Conservation (phyloP, 345 rosid species). For the Theobroma cacao region DNA sequence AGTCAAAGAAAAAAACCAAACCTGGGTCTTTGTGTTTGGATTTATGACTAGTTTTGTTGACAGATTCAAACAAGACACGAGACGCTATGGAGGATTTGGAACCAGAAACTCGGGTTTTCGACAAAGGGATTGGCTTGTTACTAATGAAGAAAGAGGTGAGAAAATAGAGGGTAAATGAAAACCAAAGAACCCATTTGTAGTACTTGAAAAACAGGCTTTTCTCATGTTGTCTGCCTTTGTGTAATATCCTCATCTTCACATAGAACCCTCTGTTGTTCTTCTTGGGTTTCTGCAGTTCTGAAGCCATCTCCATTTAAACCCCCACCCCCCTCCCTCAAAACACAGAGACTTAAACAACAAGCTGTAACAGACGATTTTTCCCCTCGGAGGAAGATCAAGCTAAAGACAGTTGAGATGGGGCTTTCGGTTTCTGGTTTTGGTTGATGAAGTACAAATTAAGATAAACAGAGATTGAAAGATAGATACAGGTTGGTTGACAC, state of each 20-base stretch:
- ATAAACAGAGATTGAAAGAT: constrained; percentile 24
- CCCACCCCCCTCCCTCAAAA: too few species aligned
- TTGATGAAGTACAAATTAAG: constrained; percentile 52
- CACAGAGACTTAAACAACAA: not conserved
- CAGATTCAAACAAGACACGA: constrained; percentile 67
- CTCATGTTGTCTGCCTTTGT: constrained; percentile 42
- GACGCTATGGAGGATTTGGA: constrained; percentile 51
- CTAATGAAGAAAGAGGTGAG: constrained; percentile 60
- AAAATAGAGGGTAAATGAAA: constrained; percentile 69
- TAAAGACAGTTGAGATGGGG: constrained; percentile 42
- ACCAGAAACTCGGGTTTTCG: constrained; percentile 32
- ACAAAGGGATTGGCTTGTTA: constrained; percentile 48
- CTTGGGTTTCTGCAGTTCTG: constrained; percentile 39
- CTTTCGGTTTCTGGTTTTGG: constrained; percentile 48
- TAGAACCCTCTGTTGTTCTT: constrained; percentile 42
- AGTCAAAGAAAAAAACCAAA: constrained; percentile 5
- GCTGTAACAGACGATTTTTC: not conserved
- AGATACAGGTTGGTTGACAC: constrained; percentile 44
- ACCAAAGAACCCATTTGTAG: constrained; percentile 87
- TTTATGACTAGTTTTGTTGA: constrained; percentile 31
- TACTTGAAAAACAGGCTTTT: constrained; percentile 46
- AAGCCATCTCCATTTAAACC: constrained; percentile 48
- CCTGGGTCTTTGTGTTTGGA: constrained; percentile 33
- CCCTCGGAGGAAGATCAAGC: not conserved
- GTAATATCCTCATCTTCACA: constrained; percentile 46